Base-by-base conservation (phyloP, 2,329 filamentous ascomycete species). In the Paracoccidioides lutzii region DNA sequence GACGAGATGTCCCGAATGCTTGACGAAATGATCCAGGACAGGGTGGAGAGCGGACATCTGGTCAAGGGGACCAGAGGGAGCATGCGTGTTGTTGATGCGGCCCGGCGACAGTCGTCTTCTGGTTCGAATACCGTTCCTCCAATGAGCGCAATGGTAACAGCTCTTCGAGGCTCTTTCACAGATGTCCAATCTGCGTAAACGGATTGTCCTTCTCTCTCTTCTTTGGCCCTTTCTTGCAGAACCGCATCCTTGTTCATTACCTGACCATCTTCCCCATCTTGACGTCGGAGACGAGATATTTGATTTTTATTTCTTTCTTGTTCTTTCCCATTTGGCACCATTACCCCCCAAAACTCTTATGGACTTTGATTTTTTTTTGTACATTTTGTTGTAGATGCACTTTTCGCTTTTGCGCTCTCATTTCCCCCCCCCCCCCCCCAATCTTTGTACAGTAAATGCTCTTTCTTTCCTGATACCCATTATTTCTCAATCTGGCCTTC, bases 21-120 rank as follows among this genome's bases (percentile, higher is more conserved):
- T 32, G 91, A 97, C 65, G 89, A 95, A 72, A 96, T 97, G 91
- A 93, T 96, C 58, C 87, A 90, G 66, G 87, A 91, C 66, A 83
- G 87, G 57, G 86, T 94, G 54, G 87, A 93, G 63, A 82, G 78
- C 53, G 88, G 87, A 28, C 82, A 88, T 55, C 73, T 88, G 28
- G 76, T 88, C 35, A 82, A 86, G 64, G 79, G 83, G 53, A 73
- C 74, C 53, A 77, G 84, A 58, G 86, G 84, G 43, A 88, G 83
- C 64, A 79, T 88, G 52, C 80, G 82, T 51, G 67, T 86, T 40
- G 75, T 77, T 4, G 71, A 66, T 44, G 76, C 46, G 69, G 72
- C 44, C 28, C 57, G 45, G 65, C 63, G 66, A 52, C 61, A 62
- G 41, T 70, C 69, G 12, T 61, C 65, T 33, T 63, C 62, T 10